Conservation (phyloP, 2,329 filamentous ascomycete species). For the Fusarium chaquense region DNA sequence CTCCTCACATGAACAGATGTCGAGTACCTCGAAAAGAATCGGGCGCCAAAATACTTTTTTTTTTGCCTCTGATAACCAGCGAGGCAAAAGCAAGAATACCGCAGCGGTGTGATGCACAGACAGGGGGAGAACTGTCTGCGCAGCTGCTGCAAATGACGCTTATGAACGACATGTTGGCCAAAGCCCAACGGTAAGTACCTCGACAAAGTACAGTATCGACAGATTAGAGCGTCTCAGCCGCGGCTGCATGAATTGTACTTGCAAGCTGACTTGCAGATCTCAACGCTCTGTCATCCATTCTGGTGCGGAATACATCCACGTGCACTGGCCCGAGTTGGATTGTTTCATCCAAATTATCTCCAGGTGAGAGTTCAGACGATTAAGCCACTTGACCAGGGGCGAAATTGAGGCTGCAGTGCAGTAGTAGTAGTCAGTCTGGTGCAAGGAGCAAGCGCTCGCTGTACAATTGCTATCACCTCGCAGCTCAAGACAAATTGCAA, state of each 20-base stretch:
- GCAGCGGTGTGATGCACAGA: conserved; percentile 31
- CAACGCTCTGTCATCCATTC: conserved; percentile 15
- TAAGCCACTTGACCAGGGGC: conserved; percentile 12
- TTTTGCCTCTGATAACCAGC: conserved; percentile 2
- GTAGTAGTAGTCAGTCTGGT: not conserved
- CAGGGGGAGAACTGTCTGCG: conserved; percentile 10
- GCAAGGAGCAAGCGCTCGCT: conserved; percentile 3
- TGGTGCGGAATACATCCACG: not conserved
- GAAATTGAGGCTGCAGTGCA: conserved; percentile 4
- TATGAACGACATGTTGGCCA: not conserved
- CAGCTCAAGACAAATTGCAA: not conserved
- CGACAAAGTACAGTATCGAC: conserved; percentile 15
- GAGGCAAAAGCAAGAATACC: conserved; percentile 23
- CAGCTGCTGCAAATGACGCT: not conserved
- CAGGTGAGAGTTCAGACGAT: conserved; percentile 1
- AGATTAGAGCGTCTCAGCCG: conserved; percentile 4
- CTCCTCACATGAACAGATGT: conserved; percentile 6
- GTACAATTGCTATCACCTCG: not conserved
- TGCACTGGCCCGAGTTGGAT: conserved; percentile 20
- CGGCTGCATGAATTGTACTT: conserved; percentile 1
- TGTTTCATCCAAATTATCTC: conserved; percentile 28
- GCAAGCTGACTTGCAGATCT: conserved; percentile 10
- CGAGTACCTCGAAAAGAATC: conserved; percentile 30
- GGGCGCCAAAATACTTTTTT: not conserved
- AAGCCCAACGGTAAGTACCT: not conserved